Evolutionary conservation across 148 eudicot species (phyloP), one percentile per base, ranked within the genome.

Genomic region (Rhododendron ferrugineum): DNA sequence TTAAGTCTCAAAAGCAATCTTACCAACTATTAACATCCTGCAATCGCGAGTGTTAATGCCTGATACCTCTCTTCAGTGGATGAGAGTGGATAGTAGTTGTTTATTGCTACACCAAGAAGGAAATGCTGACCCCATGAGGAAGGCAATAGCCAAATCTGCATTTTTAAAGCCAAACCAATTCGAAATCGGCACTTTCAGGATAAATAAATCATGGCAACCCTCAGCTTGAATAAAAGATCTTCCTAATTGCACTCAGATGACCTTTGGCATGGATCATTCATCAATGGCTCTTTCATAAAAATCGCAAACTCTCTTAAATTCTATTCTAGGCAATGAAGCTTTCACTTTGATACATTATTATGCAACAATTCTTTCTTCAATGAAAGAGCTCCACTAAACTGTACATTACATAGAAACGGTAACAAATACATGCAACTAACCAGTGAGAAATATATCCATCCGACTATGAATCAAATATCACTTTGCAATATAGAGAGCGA

Each of bases 111-210:
- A 97, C 96, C 99, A 90, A 93, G 97, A 93, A 91, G 91, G 91
- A 92, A 95, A 88, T 91, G 99, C 93, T 93, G 95, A 93, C 94
- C 92, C 91, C 93, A 87, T 88, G 93, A 88, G 92, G 91, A 93
- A 91, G 92, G 90, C 91, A 95, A 87, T 90, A 89, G 91, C 94
- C 95, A 92, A 79, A 97, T 97, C 98, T 97, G 99, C 99, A 97
- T 90, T 97, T 95, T 95, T 93, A 89, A 93, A 97, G 94, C 93
- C 99, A 95, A 70, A 94, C 98, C 95, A 94, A 92, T 92, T 93
- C 95, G 96, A 93, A 94, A 91, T 91, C 86, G 98, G 92, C 93
- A 96, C 88, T 89, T 95, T 94, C 89, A 91, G 91, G 86, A 93
- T 79, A 91, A 87, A 91, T 85, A 93, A 91, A 95, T 88, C 93